Conservation (phyloP, 2,329 filamentous ascomycete genomes). For the Hirsutella minnesotensis region DNA sequence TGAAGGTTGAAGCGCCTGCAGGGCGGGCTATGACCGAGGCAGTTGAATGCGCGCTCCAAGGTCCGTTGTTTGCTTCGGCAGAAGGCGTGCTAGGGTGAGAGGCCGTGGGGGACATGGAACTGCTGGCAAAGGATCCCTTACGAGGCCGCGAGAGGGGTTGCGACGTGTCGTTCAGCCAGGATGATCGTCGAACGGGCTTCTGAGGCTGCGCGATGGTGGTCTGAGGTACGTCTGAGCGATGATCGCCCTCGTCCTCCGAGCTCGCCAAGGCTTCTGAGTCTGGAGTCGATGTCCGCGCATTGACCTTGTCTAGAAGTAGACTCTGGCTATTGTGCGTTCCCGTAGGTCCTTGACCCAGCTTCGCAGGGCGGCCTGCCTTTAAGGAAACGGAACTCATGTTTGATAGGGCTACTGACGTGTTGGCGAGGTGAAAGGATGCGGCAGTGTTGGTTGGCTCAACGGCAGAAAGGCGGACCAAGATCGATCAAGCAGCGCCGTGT, state of each 20-base stretch:
- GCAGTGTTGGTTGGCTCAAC: too few relatives aligned
- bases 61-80: conserved; percentile 41
- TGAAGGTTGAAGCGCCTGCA: conserved; percentile 40
- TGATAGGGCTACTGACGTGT: too few relatives aligned
- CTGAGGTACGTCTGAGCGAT: conserved; percentile 42
- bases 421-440: too few relatives aligned
- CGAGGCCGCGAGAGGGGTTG: conserved; percentile 51
- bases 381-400: conserved; percentile 39
- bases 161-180: conserved; percentile 77
- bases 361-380: conserved; percentile 38
- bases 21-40: conserved; percentile 36
- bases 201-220: conserved; percentile 29
- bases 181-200: conserved; percentile 60
- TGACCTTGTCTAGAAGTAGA: conserved; percentile 62
- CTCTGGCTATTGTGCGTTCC: conserved; percentile 48
- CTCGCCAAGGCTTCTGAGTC: conserved; percentile 91
- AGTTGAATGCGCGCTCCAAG: conserved; percentile 43
- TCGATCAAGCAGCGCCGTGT: too few relatives aligned
- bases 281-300: conserved; percentile 72
- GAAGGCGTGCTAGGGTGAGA: conserved; percentile 76
- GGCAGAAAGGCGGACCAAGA: too few relatives aligned
- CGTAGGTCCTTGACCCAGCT: conserved; percentile 35
- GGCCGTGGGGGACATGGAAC: conserved; percentile 64
- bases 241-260: conserved; percentile 82
- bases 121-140: conserved; percentile 66